phyloP scores from a whole-genome alignment of 768 basidiomycete species.

The Leccinum boreale region DNA sequence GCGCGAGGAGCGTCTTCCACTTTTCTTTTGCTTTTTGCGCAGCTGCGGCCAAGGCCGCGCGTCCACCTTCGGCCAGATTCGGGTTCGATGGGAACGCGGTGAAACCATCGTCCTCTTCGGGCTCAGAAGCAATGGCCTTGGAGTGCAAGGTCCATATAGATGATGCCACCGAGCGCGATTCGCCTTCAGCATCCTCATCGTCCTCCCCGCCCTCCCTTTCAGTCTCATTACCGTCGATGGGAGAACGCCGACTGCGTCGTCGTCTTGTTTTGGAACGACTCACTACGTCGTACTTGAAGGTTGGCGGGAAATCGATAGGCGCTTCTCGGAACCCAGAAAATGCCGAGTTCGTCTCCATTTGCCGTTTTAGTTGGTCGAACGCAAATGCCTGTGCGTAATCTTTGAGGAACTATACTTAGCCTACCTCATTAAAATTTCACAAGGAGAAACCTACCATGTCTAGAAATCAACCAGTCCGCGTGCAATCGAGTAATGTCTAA shows the following conservation, averaged over 20 bases:
- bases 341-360: constrained; percentile 66
- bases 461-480: constrained; percentile 90
- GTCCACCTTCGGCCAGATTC: constrained; percentile 32
- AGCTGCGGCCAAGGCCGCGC: constrained; percentile 37
- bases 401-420: constrained; percentile 27
- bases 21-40: constrained; percentile 55
- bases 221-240: constrained; percentile 39
- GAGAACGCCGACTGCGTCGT: constrained; percentile 34
- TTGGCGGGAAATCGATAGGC: constrained; percentile 82
- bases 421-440: neutral
- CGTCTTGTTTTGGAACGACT: constrained; percentile 48
- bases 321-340: constrained; percentile 83
- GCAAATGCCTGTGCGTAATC: constrained; percentile 83
- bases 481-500: constrained; percentile 86
- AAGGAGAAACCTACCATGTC: constrained; percentile 51
- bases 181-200: constrained; percentile 39
- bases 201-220: constrained; percentile 37
- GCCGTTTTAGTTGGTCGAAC: constrained; percentile 81
- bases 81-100: constrained; percentile 23
- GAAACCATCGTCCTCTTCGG: constrained; percentile 43
- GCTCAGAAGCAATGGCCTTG: constrained; percentile 30
- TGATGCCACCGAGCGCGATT: constrained; percentile 53
- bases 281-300: constrained; percentile 88
- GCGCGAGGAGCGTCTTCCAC: constrained; percentile 48
- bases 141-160: constrained; percentile 49